These are phyloP conservation scores for Paraphaeosphaeria minitans DNA, from an alignment of 2,329 filamentous ascomycete genomes.

Conservation along the genomic window DNA sequence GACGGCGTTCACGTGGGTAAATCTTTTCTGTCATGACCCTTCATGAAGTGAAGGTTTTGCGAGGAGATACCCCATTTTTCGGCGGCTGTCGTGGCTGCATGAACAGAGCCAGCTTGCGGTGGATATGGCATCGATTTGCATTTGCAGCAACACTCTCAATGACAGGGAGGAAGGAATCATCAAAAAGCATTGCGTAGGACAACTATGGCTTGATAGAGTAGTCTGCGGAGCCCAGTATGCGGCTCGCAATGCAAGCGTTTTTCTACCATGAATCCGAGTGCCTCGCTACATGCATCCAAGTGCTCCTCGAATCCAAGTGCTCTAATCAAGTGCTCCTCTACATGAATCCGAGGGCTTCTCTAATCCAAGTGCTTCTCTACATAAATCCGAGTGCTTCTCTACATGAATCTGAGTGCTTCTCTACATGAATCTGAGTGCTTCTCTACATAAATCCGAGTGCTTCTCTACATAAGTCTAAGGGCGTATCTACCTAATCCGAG, in stretches of 20 bases:
- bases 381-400: too few species aligned
- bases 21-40: slow-evolving; percentile 35
- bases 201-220: slow-evolving; percentile 41
- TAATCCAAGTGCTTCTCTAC: too few species aligned
- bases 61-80: slow-evolving; percentile 45
- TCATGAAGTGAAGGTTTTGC: slow-evolving; percentile 29
- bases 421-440: neutral
- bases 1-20: slow-evolving; percentile 47
- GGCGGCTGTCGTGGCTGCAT: slow-evolving; percentile 25
- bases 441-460: too few species aligned
- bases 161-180: slow-evolving; percentile 46
- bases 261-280: neutral
- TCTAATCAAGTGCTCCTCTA: too few species aligned
- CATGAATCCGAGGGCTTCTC: too few species aligned
- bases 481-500: too few species aligned
- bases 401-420: slow-evolving; percentile 34
- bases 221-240: slow-evolving; percentile 25
- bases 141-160: slow-evolving; percentile 32
- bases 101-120: slow-evolving; percentile 30
- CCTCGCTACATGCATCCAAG: too few species aligned
- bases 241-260: slow-evolving; percentile 35
- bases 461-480: too few species aligned
- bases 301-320: too few species aligned
- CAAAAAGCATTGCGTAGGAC: slow-evolving; percentile 45
- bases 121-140: slow-evolving; percentile 39